phyloP scores from a whole-genome alignment of 2,329 filamentous ascomycete species.

The Neofusicoccum kwambonambiense region DNA sequence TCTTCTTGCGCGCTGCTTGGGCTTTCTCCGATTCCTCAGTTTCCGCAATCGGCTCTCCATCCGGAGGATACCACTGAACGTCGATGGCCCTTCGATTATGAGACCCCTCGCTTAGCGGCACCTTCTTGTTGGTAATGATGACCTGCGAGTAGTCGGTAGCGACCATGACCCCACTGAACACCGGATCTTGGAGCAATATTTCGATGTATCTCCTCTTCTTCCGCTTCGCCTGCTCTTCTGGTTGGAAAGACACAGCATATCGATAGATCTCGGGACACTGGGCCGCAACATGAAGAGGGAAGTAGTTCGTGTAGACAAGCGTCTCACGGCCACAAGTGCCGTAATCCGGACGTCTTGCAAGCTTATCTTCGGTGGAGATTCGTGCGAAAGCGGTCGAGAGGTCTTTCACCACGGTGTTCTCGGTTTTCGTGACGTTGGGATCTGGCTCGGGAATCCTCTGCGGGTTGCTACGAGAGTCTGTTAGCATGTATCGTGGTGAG shows the following conservation, averaged over 20 bases:
- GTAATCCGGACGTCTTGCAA: constrained; percentile 31
- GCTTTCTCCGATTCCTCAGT: constrained; percentile 23
- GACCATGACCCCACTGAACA: constrained; percentile 30
- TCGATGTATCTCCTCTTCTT: constrained; percentile 51
- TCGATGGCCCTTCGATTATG: constrained; percentile 21
- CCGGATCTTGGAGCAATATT: constrained; percentile 38
- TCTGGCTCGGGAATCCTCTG: constrained; percentile 12
- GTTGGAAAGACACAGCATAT: constrained; percentile 32
- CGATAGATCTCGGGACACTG: constrained; percentile 25
- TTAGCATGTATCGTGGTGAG: background rate
- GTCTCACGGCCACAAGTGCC: constrained; percentile 39
- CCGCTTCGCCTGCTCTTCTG: constrained; percentile 40
- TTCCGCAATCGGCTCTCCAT: constrained; percentile 27
- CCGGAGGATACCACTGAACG: constrained; percentile 30
- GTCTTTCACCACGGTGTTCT: constrained; percentile 29
- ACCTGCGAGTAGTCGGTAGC: constrained; percentile 42
- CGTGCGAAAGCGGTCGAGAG: constrained; percentile 26
- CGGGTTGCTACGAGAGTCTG: background rate
- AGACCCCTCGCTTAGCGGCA: constrained; percentile 22
- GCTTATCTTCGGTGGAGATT: constrained; percentile 23
- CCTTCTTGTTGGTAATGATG: constrained; percentile 28
- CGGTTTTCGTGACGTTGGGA: constrained; percentile 26
- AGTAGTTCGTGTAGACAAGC: constrained; percentile 43
- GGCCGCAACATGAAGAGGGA: constrained; percentile 34
- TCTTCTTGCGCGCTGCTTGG: constrained; percentile 23